Conservation (phyloP, 345 rosid species). For the Linum lewisii region DNA sequence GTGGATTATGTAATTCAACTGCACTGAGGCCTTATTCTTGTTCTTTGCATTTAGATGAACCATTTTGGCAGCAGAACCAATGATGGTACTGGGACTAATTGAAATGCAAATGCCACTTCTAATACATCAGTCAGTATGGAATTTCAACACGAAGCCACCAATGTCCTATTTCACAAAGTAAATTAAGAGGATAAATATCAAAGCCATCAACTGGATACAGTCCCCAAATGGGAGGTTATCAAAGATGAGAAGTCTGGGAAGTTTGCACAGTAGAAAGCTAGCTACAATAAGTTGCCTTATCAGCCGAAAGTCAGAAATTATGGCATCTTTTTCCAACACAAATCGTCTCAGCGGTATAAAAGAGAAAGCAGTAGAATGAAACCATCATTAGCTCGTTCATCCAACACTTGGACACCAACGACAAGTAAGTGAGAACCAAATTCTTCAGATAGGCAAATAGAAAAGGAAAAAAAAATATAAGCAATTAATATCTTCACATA, state of each 20-base stretch:
- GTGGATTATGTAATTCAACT: conserved; percentile 51
- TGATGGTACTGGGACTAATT: conserved; percentile 6
- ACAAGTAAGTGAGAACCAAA: neutral
- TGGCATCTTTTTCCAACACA: neutral
- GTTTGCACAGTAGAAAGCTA: too few species aligned
- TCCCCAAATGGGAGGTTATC: too few species aligned
- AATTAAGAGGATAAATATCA: neutral
- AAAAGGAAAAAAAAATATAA: neutral
- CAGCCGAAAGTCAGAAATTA: conserved; percentile 3
- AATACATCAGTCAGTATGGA: conserved; percentile 1
- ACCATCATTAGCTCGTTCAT: conserved; percentile 1
- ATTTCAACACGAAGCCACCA: conserved; percentile 2
- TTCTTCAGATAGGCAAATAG: neutral
- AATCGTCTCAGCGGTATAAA: conserved; percentile 15
- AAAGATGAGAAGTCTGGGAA: neutral
- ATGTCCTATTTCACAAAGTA: conserved; percentile 12
- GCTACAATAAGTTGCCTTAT: neutral
- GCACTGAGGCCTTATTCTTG: conserved; percentile 41
- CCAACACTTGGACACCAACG: conserved; percentile 2
- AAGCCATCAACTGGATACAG: too few species aligned
- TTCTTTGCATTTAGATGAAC: conserved; percentile 55
- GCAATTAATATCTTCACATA: neutral
- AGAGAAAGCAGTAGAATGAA: neutral
- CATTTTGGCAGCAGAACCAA: conserved; percentile 31
- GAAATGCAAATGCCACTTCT: neutral